Evolutionary conservation across 2,329 filamentous ascomycete genomes (phyloP), one percentile per base, ranked within the genome.

Genomic region (Phaeosphaeriaceae sp.): DNA sequence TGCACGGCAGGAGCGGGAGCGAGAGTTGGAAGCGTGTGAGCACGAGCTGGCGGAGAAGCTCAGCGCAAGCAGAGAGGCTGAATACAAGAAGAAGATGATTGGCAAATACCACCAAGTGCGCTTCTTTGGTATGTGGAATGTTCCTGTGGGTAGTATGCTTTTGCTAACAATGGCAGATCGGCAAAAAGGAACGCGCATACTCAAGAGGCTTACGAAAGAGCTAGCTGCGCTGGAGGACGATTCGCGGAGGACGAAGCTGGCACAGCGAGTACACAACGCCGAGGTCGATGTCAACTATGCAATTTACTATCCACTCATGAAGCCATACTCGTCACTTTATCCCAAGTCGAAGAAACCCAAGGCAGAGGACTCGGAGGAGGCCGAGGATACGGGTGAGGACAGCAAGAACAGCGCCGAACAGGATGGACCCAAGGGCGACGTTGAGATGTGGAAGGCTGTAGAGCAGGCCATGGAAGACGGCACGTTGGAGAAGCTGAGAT

Each of bases 81-180:
- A 88, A 68, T 88, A 87, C 78, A 84, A 83, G 71, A 84, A 87
- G 65, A 83, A 87, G 58, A 91, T 93, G 86, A 92, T 93, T 61
- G 83, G 83, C 51, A 90, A 89, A 75, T 95, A 93, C 69, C 91
- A 94, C 75, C 93, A 92, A 86, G 87, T 94, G 51, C 83, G 91
- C 25, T 95, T 95, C 74, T 94, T 94, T 77, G 91, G 91, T 91
- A 81, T 51, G 84, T 69, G 6, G 1, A 15, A 9, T 17, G 7
- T 1, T 1, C 17, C 19, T 25, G n/a, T 41, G 19, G 6, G 36
- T 6, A 56, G 7, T 15, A 7, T 20, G 2, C 25, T 27, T 13
- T n/a, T 40, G 65, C 58, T 68, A 48, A 72, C 51, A 22, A 9
- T 7, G 19, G 20, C 45, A 91, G 89, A 92, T 66, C 85, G 89